Evolutionary conservation across 768 basidiomycete species (phyloP).

Genomic region (Jaapia argillacea): DNA sequence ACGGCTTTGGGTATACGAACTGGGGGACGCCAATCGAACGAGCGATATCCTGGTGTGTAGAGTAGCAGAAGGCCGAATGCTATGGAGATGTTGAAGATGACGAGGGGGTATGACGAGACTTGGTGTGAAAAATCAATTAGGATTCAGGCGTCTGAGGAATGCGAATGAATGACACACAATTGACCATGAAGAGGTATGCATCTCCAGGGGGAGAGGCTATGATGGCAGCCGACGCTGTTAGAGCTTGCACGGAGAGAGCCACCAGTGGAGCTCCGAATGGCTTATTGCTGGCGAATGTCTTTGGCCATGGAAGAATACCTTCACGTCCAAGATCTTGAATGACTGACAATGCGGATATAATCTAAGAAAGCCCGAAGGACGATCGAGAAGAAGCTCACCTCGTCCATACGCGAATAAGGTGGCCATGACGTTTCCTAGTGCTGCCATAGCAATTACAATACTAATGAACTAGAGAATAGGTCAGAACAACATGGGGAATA

Average conservation of each 20-base stretch:
- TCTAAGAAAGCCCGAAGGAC: slow-evolving; percentile 8
- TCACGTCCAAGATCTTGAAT: slow-evolving; percentile 69
- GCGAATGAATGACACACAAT: slow-evolving; percentile 28
- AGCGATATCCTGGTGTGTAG: slow-evolving; percentile 15
- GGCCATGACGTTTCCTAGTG: slow-evolving; percentile 54
- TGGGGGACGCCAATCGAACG: slow-evolving; percentile 53
- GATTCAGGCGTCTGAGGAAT: background rate
- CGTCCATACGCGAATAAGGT: slow-evolving; percentile 59
- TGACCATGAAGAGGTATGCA: slow-evolving; percentile 63
- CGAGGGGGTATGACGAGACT: slow-evolving; percentile 51
- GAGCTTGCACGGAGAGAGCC: slow-evolving; percentile 54
- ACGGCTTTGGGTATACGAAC: slow-evolving; percentile 45
- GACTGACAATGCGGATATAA: slow-evolving; percentile 29
- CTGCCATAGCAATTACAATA: slow-evolving; percentile 51
- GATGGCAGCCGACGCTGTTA: slow-evolving; percentile 45
- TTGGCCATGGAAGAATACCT: slow-evolving; percentile 55
- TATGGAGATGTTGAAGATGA: slow-evolving; percentile 49
- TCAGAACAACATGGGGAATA: slow-evolving; percentile 1
- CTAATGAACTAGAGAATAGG: slow-evolving; percentile 38
- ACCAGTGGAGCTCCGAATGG: slow-evolving; percentile 61
- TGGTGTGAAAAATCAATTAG: background rate
- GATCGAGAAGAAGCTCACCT: slow-evolving; percentile 25
- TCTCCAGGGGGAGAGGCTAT: slow-evolving; percentile 58
- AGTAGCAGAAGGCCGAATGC: slow-evolving; percentile 54
- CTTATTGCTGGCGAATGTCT: slow-evolving; percentile 60